These are phyloP conservation scores for Incumbomyces lentus DNA, from an alignment of 2,329 filamentous ascomycete genomes.

Conservation along the genomic window DNA sequence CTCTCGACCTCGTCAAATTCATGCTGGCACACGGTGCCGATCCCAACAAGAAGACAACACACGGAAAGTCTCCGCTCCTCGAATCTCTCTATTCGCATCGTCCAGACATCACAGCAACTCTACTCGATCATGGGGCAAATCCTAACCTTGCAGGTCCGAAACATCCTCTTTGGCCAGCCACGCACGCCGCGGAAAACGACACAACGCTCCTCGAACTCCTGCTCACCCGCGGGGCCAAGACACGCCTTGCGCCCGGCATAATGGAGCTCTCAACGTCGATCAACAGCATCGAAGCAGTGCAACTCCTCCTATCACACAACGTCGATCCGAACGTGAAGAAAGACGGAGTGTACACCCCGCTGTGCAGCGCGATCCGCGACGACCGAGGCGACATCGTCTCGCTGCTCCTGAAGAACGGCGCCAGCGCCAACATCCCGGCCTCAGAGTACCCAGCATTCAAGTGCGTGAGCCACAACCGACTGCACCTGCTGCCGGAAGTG, in stretches of 20 bases:
- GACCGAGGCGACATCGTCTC: conserved; percentile 52
- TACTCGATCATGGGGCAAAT: conserved; percentile 52
- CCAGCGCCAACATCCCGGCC: conserved; percentile 45
- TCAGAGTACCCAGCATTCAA: conserved; percentile 59
- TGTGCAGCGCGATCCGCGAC: conserved; percentile 59
- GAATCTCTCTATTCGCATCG: conserved; percentile 49
- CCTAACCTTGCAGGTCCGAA: conserved; percentile 60
- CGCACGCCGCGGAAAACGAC: conserved; percentile 34
- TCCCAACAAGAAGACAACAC: conserved; percentile 48
- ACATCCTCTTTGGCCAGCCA: conserved; percentile 57
- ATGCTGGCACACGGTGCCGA: conserved; percentile 51
- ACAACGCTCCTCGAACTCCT: conserved; percentile 49
- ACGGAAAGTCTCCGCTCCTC: conserved; percentile 54
- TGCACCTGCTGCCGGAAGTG: conserved; percentile 50
- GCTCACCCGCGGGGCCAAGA: conserved; percentile 50
- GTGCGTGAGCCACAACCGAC: conserved; percentile 55
- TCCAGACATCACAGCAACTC: conserved; percentile 44
- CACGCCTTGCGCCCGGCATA: conserved; percentile 50
- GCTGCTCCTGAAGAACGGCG: conserved; percentile 45
- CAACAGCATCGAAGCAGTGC: conserved; percentile 54
- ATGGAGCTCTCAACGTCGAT: conserved; percentile 55
- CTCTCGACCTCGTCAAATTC: conserved; percentile 46
- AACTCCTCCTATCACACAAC: conserved; percentile 46
- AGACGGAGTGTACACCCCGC: conserved; percentile 57
- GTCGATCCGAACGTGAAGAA: conserved; percentile 53